Evolutionary conservation across 2,329 filamentous ascomycete species (phyloP), one percentile per base, ranked within the genome.

Genomic region (Colletotrichum ledebouriae): DNA sequence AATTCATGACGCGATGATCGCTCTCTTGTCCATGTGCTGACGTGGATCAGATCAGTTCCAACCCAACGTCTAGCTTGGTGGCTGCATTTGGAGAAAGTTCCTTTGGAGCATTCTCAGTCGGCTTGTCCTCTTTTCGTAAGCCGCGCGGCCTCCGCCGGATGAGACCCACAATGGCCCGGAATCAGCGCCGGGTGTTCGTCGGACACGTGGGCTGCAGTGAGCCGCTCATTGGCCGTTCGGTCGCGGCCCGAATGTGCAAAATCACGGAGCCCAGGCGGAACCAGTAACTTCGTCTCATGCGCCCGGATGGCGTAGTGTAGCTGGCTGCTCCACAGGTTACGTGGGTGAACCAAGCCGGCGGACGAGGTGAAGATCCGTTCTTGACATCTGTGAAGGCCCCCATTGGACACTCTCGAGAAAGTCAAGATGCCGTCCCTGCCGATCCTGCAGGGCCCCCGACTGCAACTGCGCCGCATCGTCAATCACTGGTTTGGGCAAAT

Each of bases 371-470:
- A n/a, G 22, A 15, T 20, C 9, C n/a, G 17, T n/a, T 33, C n/a
- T 15, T 53, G 7, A 11, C 49, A 17, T 17, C 29, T 58, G 55
- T 47, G 29, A 47, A 37, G 12, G 15, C 17, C 17, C 17, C 29
- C 34, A 17, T 12, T 29, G 29, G 29, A 29, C 29, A 29, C 29
- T 29, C 29, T 29, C 0, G 29, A 29, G 6, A 42, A 57, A 44
- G 11, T 25, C 37, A 42, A 22, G 34, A 37, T 55, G 52, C 52
- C 33, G 52, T 55, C n/a, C 50, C 52, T 55, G 52, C 52, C 34
- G 52, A 55, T 55, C 52, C 52, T 55, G 52, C 52, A 55, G 52
- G 52, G 52, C 25, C 52, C 22, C 22, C 4, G 22, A 22, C 22
- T 22, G 22, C 22, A 22, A 9, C 33, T 39, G 33, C 33, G 6